phyloP scores from a whole-genome alignment of 176 grass and related monocot genomes.

The Ensete ventricosum region DNA sequence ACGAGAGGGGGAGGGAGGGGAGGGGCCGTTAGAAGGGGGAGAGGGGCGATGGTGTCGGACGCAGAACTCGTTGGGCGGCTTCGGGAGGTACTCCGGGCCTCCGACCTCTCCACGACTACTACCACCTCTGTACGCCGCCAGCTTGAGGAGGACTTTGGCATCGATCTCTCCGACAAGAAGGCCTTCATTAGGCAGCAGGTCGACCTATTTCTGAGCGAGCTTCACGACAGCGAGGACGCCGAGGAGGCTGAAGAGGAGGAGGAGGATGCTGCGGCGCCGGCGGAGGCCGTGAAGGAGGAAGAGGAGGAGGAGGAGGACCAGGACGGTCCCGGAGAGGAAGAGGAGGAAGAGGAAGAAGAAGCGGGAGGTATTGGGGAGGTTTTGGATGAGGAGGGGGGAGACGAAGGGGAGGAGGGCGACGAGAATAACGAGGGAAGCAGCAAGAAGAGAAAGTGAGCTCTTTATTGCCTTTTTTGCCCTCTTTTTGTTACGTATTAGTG shows the following conservation, averaged over 20 bases:
- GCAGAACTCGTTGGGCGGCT: conserved; percentile 76
- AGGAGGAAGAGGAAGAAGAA: conserved; percentile 27
- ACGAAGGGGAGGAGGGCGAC: conserved; percentile 40
- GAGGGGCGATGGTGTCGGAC: conserved; percentile 65
- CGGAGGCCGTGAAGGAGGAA: conserved; percentile 17
- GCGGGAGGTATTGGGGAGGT: conserved; percentile 25
- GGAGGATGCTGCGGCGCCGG: neutral
- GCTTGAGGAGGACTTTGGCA: conserved; percentile 85
- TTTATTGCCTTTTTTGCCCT: neutral
- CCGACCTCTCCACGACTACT: conserved; percentile 91
- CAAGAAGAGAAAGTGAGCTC: conserved; percentile 72
- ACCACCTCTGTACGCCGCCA: conserved; percentile 63
- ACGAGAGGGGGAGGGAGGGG: neutral
- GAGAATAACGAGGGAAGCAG: conserved; percentile 24
- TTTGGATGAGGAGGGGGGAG: conserved; percentile 37
- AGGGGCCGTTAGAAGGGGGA: neutral
- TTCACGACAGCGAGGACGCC: conserved; percentile 23
- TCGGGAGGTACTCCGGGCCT: conserved; percentile 67
- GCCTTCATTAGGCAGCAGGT: conserved; percentile 94
- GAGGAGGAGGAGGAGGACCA: conserved; percentile 35
- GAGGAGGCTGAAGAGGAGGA: conserved; percentile 6
- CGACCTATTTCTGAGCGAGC: conserved; percentile 60
- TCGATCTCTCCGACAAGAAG: conserved; percentile 93
- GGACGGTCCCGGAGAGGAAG: neutral
- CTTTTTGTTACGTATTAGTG: conserved; percentile 3